These are phyloP conservation scores for Aureobasidium subglaciale DNA, from an alignment of 2,329 filamentous ascomycete species.

Conservation along the genomic window DNA sequence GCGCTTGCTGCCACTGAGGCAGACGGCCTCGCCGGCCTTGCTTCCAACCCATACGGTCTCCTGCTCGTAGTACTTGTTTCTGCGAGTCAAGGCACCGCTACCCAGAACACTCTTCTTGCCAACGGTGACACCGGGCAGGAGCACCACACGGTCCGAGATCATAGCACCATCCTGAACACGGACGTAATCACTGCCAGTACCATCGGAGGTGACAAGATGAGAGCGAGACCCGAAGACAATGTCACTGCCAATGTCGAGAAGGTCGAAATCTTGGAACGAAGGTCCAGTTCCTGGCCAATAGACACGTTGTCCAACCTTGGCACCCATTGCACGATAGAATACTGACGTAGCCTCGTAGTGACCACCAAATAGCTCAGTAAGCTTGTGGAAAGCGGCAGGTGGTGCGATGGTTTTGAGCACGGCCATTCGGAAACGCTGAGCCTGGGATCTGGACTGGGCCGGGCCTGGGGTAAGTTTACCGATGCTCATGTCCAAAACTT, in stretches of 20 bases:
- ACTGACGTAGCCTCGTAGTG: slow-evolving; percentile 51
- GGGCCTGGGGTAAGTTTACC: slow-evolving; percentile 33
- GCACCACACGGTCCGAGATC: slow-evolving; percentile 50
- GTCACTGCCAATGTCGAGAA: slow-evolving; percentile 50
- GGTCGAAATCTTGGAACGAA: slow-evolving; percentile 47
- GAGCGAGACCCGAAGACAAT: slow-evolving; percentile 54
- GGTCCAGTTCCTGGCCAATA: slow-evolving; percentile 55
- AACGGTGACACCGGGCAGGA: slow-evolving; percentile 46
- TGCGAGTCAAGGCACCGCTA: slow-evolving; percentile 45
- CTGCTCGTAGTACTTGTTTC: slow-evolving; percentile 39
- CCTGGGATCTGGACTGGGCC: slow-evolving; percentile 27
- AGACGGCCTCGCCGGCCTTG: slow-evolving; percentile 45
- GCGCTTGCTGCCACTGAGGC: slow-evolving; percentile 26
- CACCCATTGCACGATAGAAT: slow-evolving; percentile 45
- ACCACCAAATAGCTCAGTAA: slow-evolving; percentile 46
- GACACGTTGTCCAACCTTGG: slow-evolving; percentile 45
- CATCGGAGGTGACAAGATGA: slow-evolving; percentile 48
- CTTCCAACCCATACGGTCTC: slow-evolving; percentile 48
- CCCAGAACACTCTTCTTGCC: slow-evolving; percentile 47
- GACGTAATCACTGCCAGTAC: slow-evolving; percentile 42
- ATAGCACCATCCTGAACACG: slow-evolving; percentile 45
- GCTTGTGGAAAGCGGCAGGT: slow-evolving; percentile 37
- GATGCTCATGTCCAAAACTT: slow-evolving; percentile 34
- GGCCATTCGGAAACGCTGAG: slow-evolving; percentile 39
- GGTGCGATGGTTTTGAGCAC: slow-evolving; percentile 43